Conservation (phyloP, 371 early-diverging fungal species). For the Chytridiales sp. region DNA sequence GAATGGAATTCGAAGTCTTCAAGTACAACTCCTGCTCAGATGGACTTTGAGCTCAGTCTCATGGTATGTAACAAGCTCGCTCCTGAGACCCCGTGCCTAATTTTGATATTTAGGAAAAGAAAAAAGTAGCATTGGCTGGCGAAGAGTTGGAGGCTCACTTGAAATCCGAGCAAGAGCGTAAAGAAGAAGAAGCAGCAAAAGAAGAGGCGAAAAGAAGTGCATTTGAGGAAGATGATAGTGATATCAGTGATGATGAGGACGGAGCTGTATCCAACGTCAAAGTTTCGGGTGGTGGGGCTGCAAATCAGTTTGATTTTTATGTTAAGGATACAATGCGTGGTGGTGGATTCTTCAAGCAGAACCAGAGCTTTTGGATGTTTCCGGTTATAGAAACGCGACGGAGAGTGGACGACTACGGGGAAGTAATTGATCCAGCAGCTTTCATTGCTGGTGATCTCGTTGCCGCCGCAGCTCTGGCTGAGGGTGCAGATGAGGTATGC, state of each 20-base stretch:
- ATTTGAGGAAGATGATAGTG: slow-evolving; percentile 73
- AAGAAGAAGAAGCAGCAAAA: slow-evolving; percentile 62
- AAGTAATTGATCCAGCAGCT: slow-evolving; percentile 70
- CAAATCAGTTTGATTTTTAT: slow-evolving; percentile 72
- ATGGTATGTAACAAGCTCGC: not conserved
- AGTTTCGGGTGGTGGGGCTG: not conserved
- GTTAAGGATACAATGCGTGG: slow-evolving; percentile 68
- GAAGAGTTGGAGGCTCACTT: slow-evolving; percentile 73
- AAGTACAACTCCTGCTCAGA: too few relatives aligned
- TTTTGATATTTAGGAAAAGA: slow-evolving; percentile 32
- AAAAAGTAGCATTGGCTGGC: slow-evolving; percentile 83
- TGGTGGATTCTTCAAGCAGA: slow-evolving; percentile 77
- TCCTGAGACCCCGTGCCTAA: too few relatives aligned
- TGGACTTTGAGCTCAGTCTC: slow-evolving; percentile 48
- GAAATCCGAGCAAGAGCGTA: slow-evolving; percentile 49
- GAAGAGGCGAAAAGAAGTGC: slow-evolving; percentile 67
- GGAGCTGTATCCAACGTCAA: slow-evolving; percentile 16
- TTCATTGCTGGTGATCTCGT: slow-evolving; percentile 23
- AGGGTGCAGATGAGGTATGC: slow-evolving; percentile 43
- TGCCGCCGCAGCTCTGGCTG: slow-evolving; percentile 23
- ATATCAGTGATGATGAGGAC: slow-evolving; percentile 61
- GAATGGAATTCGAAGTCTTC: too few relatives aligned
- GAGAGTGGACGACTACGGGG: slow-evolving; percentile 93
- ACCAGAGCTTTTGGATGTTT: slow-evolving; percentile 84
- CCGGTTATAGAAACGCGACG: slow-evolving; percentile 79